Evolutionary conservation across 176 grass and related monocot species (phyloP).

Genomic region (Avena insularis): DNA sequence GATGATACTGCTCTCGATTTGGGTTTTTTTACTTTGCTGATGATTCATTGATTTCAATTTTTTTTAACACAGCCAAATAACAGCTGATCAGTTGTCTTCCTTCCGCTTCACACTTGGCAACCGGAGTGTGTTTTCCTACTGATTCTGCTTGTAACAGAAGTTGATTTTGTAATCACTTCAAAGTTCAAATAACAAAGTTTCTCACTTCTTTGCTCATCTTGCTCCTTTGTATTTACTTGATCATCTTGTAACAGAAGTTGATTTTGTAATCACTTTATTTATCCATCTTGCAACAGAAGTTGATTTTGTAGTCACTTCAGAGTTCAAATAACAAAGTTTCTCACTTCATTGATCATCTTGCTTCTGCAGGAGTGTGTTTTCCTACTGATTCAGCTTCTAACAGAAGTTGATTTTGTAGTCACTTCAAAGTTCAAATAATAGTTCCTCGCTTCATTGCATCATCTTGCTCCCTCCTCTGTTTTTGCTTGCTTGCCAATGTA

Average conservation of each 20-base stretch:
- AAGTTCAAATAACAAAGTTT: slow-evolving; percentile 45
- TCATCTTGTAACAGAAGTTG: slow-evolving; percentile 48
- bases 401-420: slow-evolving; percentile 44
- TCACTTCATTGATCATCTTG: background rate
- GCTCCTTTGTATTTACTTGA: no score
- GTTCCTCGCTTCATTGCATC: background rate
- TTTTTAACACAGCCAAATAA: slow-evolving; percentile 56
- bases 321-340: slow-evolving; percentile 45
- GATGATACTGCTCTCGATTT: slow-evolving; percentile 26
- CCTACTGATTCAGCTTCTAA: slow-evolving; percentile 43
- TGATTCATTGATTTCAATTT: slow-evolving; percentile 34
- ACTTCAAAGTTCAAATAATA: slow-evolving; percentile 46
- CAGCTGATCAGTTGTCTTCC: slow-evolving; percentile 45
- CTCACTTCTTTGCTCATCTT: background rate
- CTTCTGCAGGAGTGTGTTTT: background rate
- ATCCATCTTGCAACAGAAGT: slow-evolving; percentile 43
- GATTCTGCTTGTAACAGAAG: slow-evolving; percentile 46
- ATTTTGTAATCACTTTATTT: slow-evolving; percentile 40
- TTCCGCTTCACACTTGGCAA: slow-evolving; percentile 31
- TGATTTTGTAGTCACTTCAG: slow-evolving; percentile 45
- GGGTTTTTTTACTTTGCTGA: slow-evolving; percentile 5
- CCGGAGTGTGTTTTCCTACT: slow-evolving; percentile 33
- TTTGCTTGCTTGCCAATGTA: no score
- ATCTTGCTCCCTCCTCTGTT: background rate
- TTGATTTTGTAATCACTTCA: slow-evolving; percentile 46